phyloP scores from a whole-genome alignment of 306 rosid genomes.

The Lagenaria siceraria region DNA sequence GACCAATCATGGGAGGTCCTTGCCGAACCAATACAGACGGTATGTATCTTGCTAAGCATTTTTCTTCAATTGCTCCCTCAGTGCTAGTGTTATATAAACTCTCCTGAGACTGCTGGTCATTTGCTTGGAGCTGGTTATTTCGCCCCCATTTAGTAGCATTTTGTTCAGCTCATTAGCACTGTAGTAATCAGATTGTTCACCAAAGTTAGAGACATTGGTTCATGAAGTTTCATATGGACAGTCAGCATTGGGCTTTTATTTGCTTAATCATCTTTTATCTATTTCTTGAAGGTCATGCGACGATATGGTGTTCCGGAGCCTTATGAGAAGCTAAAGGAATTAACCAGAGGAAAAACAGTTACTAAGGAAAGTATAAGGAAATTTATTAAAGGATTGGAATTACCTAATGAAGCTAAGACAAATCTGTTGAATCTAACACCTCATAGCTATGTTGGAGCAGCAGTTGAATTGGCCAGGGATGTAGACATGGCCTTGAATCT shows the following conservation, averaged over 20 bases:
- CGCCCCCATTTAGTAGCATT: neutral
- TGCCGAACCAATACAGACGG: constrained; percentile 94
- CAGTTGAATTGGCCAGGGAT: constrained; percentile 58
- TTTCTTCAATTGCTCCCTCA: neutral
- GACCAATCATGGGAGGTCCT: constrained; percentile 89
- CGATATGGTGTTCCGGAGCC: constrained; percentile 93
- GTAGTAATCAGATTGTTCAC: neutral
- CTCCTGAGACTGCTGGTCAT: neutral
- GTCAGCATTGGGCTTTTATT: neutral
- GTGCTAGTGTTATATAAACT: neutral
- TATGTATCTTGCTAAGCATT: constrained; percentile 19
- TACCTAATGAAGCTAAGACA: constrained; percentile 58
- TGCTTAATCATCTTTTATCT: neutral
- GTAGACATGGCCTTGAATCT: constrained; percentile 31
- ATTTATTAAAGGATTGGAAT: constrained; percentile 57
- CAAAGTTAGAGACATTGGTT: neutral
- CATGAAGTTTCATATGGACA: neutral
- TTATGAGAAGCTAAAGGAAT: constrained; percentile 75
- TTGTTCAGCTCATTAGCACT: neutral
- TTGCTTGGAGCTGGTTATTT: neutral
- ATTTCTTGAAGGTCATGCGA: constrained; percentile 60
- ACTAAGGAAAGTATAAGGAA: constrained; percentile 59
- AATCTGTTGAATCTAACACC: constrained; percentile 64
- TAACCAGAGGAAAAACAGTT: constrained; percentile 81
- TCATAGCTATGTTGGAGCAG: constrained; percentile 65